These are phyloP conservation scores for Aspergillus calidoustus DNA, from an alignment of 2,329 filamentous ascomycete species.

Conservation along the genomic window DNA sequence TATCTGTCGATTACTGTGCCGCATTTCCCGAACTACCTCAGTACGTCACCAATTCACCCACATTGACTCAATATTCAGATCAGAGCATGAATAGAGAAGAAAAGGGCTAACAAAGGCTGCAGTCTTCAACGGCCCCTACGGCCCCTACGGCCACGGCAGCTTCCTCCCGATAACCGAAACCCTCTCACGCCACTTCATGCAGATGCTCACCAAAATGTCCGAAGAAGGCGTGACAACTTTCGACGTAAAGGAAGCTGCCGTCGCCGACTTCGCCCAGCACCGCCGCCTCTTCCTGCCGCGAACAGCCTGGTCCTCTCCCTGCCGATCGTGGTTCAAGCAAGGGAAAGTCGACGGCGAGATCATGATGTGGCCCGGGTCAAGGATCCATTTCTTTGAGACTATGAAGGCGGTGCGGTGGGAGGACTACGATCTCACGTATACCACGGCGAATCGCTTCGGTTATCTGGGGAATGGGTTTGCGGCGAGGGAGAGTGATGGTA, in stretches of 20 bases:
- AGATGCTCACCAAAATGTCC: slow-evolving; percentile 1
- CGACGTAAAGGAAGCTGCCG: background rate
- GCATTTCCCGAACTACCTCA: slow-evolving; percentile 34
- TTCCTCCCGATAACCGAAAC: slow-evolving; percentile 32
- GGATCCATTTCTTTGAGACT: slow-evolving; percentile 32
- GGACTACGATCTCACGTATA: slow-evolving; percentile 30
- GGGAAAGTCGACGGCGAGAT: slow-evolving; percentile 19
- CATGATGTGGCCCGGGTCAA: slow-evolving; percentile 28
- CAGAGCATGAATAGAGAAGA: no score
- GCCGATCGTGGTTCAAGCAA: slow-evolving; percentile 20
- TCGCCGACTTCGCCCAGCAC: slow-evolving; percentile 18
- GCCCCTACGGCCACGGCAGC: slow-evolving; percentile 33
- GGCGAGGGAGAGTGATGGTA: slow-evolving; percentile 25
- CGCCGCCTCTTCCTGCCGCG: slow-evolving; percentile 11
- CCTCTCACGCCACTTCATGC: slow-evolving; percentile 10
- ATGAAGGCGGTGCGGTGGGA: slow-evolving; percentile 31
- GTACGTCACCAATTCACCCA: background rate
- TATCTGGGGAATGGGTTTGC: slow-evolving; percentile 28
- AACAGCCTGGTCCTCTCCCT: slow-evolving; percentile 18
- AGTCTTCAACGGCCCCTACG: slow-evolving; percentile 23
- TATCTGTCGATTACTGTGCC: slow-evolving; percentile 26
- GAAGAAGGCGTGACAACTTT: slow-evolving; percentile 3
- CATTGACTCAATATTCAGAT: no score
- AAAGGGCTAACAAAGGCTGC: no score
- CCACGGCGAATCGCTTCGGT: slow-evolving; percentile 21